Percentiles rank a stretch among this genome's conserved stretches.
These are phyloP conservation scores for Myrmaecium sp. DNA, from an alignment of 2,329 filamentous ascomycete genomes.

Conservation along the genomic window DNA sequence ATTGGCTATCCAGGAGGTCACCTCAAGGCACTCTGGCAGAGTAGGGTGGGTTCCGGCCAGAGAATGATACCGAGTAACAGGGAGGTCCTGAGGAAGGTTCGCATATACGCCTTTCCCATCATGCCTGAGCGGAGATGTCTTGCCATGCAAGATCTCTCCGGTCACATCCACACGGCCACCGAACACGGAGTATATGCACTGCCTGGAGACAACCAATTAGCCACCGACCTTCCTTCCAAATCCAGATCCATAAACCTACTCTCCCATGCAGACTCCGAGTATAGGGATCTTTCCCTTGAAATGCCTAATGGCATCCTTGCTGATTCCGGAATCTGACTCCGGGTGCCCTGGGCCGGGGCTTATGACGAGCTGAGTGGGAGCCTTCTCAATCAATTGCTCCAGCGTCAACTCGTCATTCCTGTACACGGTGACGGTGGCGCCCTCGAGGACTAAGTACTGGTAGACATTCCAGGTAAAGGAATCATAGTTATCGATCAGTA, in stretches of 20 bases:
- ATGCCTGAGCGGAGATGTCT: slow-evolving; percentile 81
- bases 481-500: slow-evolving; percentile 98
- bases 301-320: slow-evolving; percentile 75
- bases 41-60: slow-evolving; percentile 82
- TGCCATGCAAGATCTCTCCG: slow-evolving; percentile 91
- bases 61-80: slow-evolving; percentile 91
- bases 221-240: slow-evolving; percentile 3
- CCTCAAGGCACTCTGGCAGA: slow-evolving; percentile 68
- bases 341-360: slow-evolving; percentile 94
- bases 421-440: slow-evolving; percentile 74
- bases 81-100: slow-evolving; percentile 60
- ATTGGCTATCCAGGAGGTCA: slow-evolving; percentile 74
- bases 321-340: slow-evolving; percentile 77
- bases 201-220: slow-evolving; percentile 35
- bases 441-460: slow-evolving; percentile 93
- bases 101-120: slow-evolving; percentile 85
- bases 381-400: slow-evolving; percentile 63
- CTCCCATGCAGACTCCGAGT: slow-evolving; percentile 96
- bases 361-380: slow-evolving; percentile 85
- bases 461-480: slow-evolving; percentile 99
- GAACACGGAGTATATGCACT: slow-evolving; percentile 91
- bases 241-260: slow-evolving; percentile 39
- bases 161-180: slow-evolving; percentile 83
- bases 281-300: slow-evolving; percentile 92
- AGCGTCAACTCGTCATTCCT: slow-evolving; percentile 85